phyloP scores from a whole-genome alignment of 1,139 yeast species.

The Sporopachydermia cereana region DNA sequence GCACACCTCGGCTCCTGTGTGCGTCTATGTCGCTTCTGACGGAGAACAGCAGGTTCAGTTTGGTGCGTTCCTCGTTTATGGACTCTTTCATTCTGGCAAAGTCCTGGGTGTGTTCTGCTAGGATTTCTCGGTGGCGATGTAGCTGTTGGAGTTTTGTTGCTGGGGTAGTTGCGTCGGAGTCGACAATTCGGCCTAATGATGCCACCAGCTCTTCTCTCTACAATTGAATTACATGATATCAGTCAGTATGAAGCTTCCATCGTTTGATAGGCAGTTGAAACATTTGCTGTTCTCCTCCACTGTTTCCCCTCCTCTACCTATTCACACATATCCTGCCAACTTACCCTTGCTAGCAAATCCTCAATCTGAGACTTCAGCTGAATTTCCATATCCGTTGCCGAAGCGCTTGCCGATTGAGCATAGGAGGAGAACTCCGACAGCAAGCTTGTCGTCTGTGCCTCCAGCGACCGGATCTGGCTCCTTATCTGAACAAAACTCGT shows the following conservation, averaged over 20 bases:
- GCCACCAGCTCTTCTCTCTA: conserved; percentile 32
- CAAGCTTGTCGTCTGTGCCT: conserved; percentile 40
- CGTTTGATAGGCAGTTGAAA: neutral
- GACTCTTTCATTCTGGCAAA: conserved; percentile 46
- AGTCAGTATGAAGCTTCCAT: neutral
- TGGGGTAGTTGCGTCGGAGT: conserved; percentile 47
- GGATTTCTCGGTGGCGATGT: conserved; percentile 67
- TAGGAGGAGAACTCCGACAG: conserved; percentile 41
- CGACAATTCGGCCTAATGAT: conserved; percentile 33
- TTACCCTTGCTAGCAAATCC: too few species aligned
- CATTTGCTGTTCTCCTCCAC: neutral
- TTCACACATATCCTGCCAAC: too few species aligned
- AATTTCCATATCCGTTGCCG: conserved; percentile 37
- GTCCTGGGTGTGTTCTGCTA: conserved; percentile 58
- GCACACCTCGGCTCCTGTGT: conserved; percentile 33
- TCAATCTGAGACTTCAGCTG: conserved; percentile 33
- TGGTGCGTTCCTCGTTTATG: conserved; percentile 63
- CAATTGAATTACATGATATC: conserved; percentile 7
- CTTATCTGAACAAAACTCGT: conserved; percentile 37
- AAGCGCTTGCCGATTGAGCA: conserved; percentile 38
- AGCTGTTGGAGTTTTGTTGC: conserved; percentile 74
- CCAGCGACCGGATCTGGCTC: conserved; percentile 43
- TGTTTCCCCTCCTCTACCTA: too few species aligned
- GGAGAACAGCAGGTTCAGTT: conserved; percentile 58
- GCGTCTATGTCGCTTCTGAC: conserved; percentile 70